Evolutionary conservation across 2,329 filamentous ascomycete genomes (phyloP), one percentile per base, ranked within the genome.

Genomic region (Claviceps paspali): DNA sequence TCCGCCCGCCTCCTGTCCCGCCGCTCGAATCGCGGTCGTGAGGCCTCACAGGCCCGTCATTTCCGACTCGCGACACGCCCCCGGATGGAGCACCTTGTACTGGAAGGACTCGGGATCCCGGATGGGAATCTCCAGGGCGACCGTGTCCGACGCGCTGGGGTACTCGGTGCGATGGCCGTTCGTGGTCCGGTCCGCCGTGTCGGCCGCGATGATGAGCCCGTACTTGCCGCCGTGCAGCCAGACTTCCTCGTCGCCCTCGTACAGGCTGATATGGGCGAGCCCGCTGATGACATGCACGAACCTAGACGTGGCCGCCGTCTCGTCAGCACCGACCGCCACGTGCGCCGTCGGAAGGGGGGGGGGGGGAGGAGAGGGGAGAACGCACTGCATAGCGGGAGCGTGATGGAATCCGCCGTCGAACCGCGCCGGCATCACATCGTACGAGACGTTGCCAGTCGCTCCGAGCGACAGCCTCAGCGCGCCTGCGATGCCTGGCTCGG

Each of bases 141-240:
- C 43, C 6, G 63, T 65, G 28, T 52, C 48, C 22, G 58, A 52
- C 14, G 45, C 41, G 4, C 58, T 51, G 1, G 62, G 61, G 41
- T 63, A 67, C 23, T 42, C 41, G 2, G 64, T 63, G 3, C 49
- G 39, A 29, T 68, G 64, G 1, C 64, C 64, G 23, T 52, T 39
- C 2, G 33, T 42, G 38, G 60, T 62, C 3, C 60, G 55, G 31
- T 59, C 57, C 3, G 46, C 45, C 4, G 59, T 65, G 41, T 68
- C 64, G 4, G 59, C 53, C 0, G 59, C 62, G 8, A 64, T 51
- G 24, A 67, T 52, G 5, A 59, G 49, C 1, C 63, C 62, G 24
- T 61, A 50, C 35, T 54, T 54, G 2, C 63, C 62, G 6, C 62
- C 62, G 1, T 45, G 29, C 6, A 67, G 40, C 45, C 50, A 58